Conservation (phyloP, 495 filamentous ascomycete genomes). For the Daldinia loculata region DNA sequence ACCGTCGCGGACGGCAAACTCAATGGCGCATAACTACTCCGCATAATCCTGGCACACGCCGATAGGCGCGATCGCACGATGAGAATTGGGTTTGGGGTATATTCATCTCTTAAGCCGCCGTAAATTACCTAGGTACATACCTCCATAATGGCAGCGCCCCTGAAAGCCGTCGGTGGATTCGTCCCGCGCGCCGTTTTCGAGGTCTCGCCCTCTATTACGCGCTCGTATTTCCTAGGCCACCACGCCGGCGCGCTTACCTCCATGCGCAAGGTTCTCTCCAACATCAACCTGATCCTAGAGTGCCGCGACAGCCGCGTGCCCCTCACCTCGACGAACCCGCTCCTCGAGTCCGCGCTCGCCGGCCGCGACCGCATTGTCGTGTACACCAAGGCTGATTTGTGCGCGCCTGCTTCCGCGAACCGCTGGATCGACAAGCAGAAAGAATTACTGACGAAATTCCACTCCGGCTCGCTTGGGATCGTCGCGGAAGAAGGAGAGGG, state of each 20-base stretch:
- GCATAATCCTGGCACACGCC: not conserved
- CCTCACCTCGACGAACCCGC: conserved; percentile 85
- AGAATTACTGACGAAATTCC: conserved; percentile 33
- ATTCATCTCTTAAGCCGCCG: conserved; percentile 10
- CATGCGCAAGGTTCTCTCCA: conserved; percentile 84
- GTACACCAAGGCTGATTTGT: conserved; percentile 90
- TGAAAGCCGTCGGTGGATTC: conserved; percentile 60
- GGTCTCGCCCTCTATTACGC: conserved; percentile 69
- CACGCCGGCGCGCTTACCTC: conserved; percentile 82
- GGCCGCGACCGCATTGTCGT: conserved; percentile 77
- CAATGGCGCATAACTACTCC: conserved; percentile 9
- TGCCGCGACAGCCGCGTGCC: conserved; percentile 94
- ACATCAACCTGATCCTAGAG: conserved; percentile 89
- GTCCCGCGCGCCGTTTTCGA: conserved; percentile 77
- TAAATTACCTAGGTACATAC: not conserved
- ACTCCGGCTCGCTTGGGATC: conserved; percentile 56
- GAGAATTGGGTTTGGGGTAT: not conserved
- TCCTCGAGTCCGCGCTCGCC: conserved; percentile 82
- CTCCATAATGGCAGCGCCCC: conserved; percentile 24
- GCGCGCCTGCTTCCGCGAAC: conserved; percentile 39
- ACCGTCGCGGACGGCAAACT: conserved; percentile 3
- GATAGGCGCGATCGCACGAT: conserved; percentile 7
- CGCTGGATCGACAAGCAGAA: conserved; percentile 24
- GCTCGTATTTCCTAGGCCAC: conserved; percentile 97
- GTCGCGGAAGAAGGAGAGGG: conserved; percentile 36